Evolutionary conservation across 2,329 filamentous ascomycete species (phyloP), one percentile per base, ranked within the genome.

Genomic region (Nigrograna mackinnonii): DNA sequence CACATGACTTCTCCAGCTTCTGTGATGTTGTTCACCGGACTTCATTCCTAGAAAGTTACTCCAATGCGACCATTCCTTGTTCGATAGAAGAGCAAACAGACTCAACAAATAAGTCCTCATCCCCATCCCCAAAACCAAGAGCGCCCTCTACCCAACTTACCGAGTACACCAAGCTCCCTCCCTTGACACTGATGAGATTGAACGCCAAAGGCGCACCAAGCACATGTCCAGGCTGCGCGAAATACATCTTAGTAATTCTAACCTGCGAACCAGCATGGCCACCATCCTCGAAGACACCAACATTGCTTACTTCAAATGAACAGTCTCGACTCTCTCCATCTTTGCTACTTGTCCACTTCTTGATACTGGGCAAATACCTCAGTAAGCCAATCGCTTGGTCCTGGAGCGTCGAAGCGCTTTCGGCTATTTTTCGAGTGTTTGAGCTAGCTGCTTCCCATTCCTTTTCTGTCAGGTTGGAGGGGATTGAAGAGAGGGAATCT

Each of bases 271-370:
- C 35, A 17, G 20, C 18, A n/a, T 14, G 2, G 6, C 6, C 1
- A 2, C 40, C 43, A 13, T 43, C 48, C 35, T 68, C 58, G 47
- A 76, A 72, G 3, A 55, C 62, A 21, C 68, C 64, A 2, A 76
- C 37, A 46, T 78, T 78, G 54, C 74, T 77, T 6, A 78, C 41
- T 51, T 76, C 73, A 39, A 71, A 76, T 4, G 71, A 73, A 13
- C 47, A 58, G 30, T 73, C 71, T 19, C 74, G 60, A 20, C 46
- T 43, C 39, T 67, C 50, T 4, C 68, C 68, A 6, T 75, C 37
- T 33, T 75, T 70, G 2, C 59, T 60, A 6, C 53, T 33, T 4
- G 64, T 60, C 74, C 74, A 78, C 6, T 54, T 52, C 4, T 68
- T 52, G 19, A 76, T 64, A 39, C 68, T 66, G 4, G 59, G 59